Conservation (phyloP, 768 basidiomycete species). For the Tricholoma sp. region DNA sequence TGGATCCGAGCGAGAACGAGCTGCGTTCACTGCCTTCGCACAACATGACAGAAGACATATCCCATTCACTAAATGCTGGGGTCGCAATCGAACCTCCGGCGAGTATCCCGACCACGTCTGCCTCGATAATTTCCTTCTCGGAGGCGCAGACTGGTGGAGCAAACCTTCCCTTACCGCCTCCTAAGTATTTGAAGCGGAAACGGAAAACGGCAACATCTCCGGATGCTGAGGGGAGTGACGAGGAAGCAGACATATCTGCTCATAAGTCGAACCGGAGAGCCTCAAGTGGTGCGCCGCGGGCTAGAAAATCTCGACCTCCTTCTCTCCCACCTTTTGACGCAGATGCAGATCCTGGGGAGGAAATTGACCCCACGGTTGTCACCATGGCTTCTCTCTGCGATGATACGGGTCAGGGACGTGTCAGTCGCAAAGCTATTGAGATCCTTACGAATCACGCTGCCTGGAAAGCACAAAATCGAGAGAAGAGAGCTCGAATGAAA, state of each 20-base stretch:
- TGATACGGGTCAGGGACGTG: constrained; percentile 73
- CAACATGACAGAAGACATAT: constrained; percentile 8
- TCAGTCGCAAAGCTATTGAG: constrained; percentile 72
- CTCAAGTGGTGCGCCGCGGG: constrained; percentile 22
- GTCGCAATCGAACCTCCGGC: background rate
- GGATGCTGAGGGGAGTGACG: constrained; percentile 13
- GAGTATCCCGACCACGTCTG: background rate
- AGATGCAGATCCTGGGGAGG: constrained; percentile 64
- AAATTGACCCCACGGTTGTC: constrained; percentile 76
- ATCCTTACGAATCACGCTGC: constrained; percentile 65
- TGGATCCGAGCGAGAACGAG: background rate
- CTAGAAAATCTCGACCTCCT: constrained; percentile 39
- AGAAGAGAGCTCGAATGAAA: constrained; percentile 61
- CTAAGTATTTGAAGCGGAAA: constrained; percentile 13
- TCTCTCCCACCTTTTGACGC: constrained; percentile 54
- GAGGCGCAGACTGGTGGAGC: background rate
- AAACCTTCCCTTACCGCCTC: background rate
- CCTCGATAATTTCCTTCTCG: background rate
- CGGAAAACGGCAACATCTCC: constrained; percentile 11
- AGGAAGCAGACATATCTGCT: constrained; percentile 1
- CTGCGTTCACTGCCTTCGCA: background rate
- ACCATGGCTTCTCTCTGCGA: constrained; percentile 79
- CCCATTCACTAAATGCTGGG: background rate
- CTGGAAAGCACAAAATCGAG: constrained; percentile 67
- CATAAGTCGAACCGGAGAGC: constrained; percentile 21